These are phyloP conservation scores for Kuraishia molischiana DNA, from an alignment of 805 yeast species.

Conservation along the genomic window DNA sequence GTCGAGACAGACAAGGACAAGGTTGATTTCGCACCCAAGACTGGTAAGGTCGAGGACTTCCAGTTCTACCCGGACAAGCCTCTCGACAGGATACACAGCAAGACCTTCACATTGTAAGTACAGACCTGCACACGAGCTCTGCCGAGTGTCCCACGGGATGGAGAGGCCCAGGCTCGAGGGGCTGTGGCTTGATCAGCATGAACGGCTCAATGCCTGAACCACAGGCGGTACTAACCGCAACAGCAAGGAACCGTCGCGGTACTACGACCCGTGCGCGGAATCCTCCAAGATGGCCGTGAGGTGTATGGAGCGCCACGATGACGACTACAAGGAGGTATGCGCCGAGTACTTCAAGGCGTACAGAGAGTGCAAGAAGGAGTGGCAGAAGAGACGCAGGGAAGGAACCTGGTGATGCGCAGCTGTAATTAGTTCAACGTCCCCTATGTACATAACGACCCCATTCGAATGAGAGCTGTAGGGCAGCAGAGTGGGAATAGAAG, in stretches of 20 bases:
- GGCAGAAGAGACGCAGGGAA: conserved; percentile 27
- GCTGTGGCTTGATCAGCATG: too few species aligned
- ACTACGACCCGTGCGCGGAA: conserved; percentile 89
- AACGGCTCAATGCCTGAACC: too few species aligned
- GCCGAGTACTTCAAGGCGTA: conserved; percentile 86
- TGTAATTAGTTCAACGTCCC: too few species aligned
- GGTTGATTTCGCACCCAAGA: conserved; percentile 47
- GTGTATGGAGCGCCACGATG: conserved; percentile 73
- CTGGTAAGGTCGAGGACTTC: conserved; percentile 34
- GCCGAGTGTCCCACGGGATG: too few species aligned
- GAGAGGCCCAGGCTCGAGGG: too few species aligned
- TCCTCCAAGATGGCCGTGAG: conserved; percentile 78
- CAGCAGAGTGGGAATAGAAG: too few species aligned
- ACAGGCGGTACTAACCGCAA: background rate
- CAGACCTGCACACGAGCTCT: background rate
- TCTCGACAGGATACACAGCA: conserved; percentile 55
- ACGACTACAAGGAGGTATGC: conserved; percentile 56
- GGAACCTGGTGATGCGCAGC: background rate
- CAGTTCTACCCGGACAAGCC: conserved; percentile 88
- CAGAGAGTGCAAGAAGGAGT: conserved; percentile 79
- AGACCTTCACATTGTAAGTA: conserved; percentile 42
- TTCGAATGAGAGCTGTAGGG: too few species aligned
- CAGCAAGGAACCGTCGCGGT: conserved; percentile 68
- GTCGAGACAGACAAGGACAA: conserved; percentile 9
- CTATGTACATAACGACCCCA: too few species aligned